Evolutionary conservation across 768 basidiomycete species (phyloP).

Genomic region (Calvatia gigantea): DNA sequence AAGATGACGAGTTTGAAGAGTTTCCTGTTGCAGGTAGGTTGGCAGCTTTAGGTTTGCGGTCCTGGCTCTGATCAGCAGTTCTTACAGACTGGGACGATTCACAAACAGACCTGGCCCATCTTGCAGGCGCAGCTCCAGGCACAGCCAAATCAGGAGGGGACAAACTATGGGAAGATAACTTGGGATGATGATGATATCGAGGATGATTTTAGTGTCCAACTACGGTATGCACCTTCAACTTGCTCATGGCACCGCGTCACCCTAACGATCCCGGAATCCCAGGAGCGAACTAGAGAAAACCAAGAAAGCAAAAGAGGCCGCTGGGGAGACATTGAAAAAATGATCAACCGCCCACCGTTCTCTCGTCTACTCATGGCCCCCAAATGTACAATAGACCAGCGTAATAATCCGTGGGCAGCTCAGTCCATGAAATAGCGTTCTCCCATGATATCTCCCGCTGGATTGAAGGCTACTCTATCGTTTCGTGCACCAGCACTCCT

Average conservation of each 20-base stretch:
- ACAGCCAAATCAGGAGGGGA: conserved; percentile 79
- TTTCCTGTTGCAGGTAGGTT: conserved; percentile 77
- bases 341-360: not conserved
- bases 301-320: conserved; percentile 1
- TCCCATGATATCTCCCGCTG: too few relatives aligned
- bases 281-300: conserved; percentile 51
- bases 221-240: conserved; percentile 61
- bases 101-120: conserved; percentile 76
- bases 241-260: not conserved
- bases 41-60: not conserved
- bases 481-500: too few relatives aligned
- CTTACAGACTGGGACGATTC: conserved; percentile 84
- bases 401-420: too few relatives aligned
- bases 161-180: conserved; percentile 98
- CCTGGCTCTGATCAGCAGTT: not conserved
- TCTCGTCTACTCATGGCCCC: not conserved
- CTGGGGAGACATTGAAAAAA: conserved; percentile 3
- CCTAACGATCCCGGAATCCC: not conserved
- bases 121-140: conserved; percentile 70
- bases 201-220: conserved; percentile 93
- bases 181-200: conserved; percentile 99
- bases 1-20: conserved; percentile 97
- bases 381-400: not conserved
- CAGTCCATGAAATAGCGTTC: not conserved
- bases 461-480: too few relatives aligned